These are phyloP conservation scores for Colletotrichum sansevieriae DNA, from an alignment of 2,329 filamentous ascomycete genomes.

Conservation along the genomic window DNA sequence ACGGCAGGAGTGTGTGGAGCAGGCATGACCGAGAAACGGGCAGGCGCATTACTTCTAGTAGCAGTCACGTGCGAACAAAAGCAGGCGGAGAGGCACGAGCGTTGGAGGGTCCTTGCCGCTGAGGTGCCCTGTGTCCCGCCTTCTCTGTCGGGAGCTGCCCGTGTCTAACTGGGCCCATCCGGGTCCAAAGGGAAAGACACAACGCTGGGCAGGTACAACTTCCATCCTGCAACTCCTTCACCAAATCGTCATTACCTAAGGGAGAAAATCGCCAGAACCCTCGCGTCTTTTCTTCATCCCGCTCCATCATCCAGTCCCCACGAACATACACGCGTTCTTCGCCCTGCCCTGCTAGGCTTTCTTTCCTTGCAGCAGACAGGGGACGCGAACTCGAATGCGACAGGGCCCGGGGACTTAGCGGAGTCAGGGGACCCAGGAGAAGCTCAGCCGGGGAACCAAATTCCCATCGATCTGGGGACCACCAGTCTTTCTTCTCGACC, in stretches of 20 bases:
- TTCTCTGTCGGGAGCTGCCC: background rate
- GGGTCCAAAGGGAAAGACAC: background rate
- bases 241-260: too few relatives aligned
- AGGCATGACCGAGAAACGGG: constrained; percentile 1
- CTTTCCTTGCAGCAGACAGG: constrained; percentile 24
- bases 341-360: constrained; percentile 3
- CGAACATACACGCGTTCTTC: background rate
- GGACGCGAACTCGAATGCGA: background rate
- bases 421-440: constrained; percentile 8
- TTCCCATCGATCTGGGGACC: constrained; percentile 37
- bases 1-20: background rate
- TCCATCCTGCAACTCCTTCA: too few relatives aligned
- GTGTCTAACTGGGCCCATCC: background rate
- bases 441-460: constrained; percentile 26
- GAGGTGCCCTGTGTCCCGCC: background rate
- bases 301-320: background rate
- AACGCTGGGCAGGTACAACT: too few relatives aligned
- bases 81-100: background rate
- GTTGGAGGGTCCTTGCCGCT: background rate
- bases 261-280: background rate
- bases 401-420: too few relatives aligned
- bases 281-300: constrained; percentile 17
- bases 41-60: background rate
- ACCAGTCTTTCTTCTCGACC: constrained; percentile 19
- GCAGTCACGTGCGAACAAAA: background rate